phyloP scores from a whole-genome alignment of 306 rosid genomes.

The Castanea mollissima region DNA sequence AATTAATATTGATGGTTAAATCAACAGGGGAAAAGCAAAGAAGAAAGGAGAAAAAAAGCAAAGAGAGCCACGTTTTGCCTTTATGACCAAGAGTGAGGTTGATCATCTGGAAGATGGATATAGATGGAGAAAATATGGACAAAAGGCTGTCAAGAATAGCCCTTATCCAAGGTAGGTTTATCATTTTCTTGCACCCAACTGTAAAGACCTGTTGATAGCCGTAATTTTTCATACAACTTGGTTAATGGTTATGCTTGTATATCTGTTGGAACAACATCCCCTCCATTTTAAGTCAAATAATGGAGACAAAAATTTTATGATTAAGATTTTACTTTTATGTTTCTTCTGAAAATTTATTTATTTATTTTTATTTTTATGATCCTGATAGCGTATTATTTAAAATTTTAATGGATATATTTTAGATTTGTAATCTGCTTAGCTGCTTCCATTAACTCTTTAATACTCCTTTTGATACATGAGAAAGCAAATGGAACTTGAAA shows the following conservation, averaged over 20 bases:
- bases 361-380: no score
- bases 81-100: conserved; percentile 91
- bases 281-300: no score
- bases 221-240: background rate
- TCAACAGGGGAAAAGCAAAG: conserved; percentile 47
- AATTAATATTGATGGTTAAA: conserved; percentile 2
- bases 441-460: background rate
- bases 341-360: no score
- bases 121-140: conserved; percentile 91
- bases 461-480: background rate
- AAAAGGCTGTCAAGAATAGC: conserved; percentile 83
- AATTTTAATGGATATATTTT: no score
- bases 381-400: no score
- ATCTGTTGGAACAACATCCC: background rate
- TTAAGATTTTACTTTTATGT: no score
- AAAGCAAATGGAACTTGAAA: background rate
- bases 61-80: conserved; percentile 75
- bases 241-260: background rate
- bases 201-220: background rate
- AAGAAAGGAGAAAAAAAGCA: conserved; percentile 79
- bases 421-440: background rate
- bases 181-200: conserved; percentile 8
- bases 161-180: conserved; percentile 69
- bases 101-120: conserved; percentile 92
- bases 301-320: no score